Percentiles rank a stretch among this genome's conserved stretches.
Conservation (phyloP, 441 rosid genomes). For the Brassica balearica region DNA sequence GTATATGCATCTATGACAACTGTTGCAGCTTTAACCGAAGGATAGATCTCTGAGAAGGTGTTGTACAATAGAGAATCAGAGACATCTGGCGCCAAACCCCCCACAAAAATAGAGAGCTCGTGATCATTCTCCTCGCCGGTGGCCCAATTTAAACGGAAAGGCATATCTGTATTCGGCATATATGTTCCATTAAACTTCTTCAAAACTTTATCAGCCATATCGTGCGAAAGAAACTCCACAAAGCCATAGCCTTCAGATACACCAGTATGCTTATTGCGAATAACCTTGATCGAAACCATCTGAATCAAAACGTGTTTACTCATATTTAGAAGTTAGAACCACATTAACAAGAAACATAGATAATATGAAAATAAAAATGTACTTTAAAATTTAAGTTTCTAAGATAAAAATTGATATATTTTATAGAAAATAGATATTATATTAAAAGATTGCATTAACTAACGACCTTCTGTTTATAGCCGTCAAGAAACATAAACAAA, state of each 20-base stretch:
- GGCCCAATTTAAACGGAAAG: conserved; percentile 97
- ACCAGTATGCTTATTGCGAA: conserved; percentile 88
- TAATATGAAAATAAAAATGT: not conserved
- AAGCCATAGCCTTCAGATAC: conserved; percentile 92
- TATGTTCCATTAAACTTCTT: conserved; percentile 61
- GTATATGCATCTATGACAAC: conserved; percentile 79
- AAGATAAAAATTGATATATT: not conserved
- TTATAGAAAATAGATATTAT: not conserved
- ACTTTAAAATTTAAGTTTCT: not conserved
- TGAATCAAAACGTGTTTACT: conserved; percentile 36
- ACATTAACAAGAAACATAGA: not conserved
- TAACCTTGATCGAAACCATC: conserved; percentile 86
- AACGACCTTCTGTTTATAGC: not conserved
- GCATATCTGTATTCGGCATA: conserved; percentile 83
- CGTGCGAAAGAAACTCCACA: conserved; percentile 80
- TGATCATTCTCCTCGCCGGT: conserved; percentile 81
- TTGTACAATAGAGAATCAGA: conserved; percentile 72
- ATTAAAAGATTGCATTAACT: not conserved
- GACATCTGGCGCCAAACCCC: conserved; percentile 92
- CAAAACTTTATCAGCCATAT: conserved; percentile 78
- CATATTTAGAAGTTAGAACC: not conserved
- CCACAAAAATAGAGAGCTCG: conserved; percentile 93
- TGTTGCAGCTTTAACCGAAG: conserved; percentile 88
- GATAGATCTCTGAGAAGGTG: conserved; percentile 71
- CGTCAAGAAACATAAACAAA: not conserved